Conservation (phyloP, 805 yeast genomes). For the Phaffomyces opuntiae region DNA sequence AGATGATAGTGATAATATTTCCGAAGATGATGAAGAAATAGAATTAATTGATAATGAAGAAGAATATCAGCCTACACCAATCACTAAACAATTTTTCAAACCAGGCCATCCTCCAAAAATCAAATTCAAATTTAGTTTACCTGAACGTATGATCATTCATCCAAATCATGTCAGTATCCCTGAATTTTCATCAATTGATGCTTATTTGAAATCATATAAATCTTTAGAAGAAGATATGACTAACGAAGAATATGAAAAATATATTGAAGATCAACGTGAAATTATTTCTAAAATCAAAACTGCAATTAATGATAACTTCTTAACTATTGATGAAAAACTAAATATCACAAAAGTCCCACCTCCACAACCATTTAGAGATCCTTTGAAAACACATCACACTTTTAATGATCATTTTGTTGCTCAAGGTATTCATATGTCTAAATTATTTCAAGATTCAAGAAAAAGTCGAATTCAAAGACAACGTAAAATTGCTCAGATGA, state of each 20-base stretch:
- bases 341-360: constrained; percentile 32
- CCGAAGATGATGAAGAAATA: constrained; percentile 2
- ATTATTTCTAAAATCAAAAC: constrained; percentile 37
- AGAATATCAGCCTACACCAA: constrained; percentile 10
- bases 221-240: constrained; percentile 56
- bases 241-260: constrained; percentile 52
- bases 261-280: constrained; percentile 44
- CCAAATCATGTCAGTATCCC: constrained; percentile 52
- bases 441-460: constrained; percentile 58
- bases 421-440: constrained; percentile 70
- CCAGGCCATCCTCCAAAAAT: constrained; percentile 15
- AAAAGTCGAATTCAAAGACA: constrained; percentile 60
- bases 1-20: constrained; percentile 4
- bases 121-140: constrained; percentile 28
- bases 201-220: constrained; percentile 47
- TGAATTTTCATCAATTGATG: constrained; percentile 32
- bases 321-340: constrained; percentile 39
- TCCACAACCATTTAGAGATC: constrained; percentile 39
- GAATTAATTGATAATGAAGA: constrained; percentile 6
- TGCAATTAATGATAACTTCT: constrained; percentile 38
- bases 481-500: constrained; percentile 68
- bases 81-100: background rate
- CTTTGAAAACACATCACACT: constrained; percentile 40
- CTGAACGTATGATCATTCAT: constrained; percentile 47
- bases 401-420: constrained; percentile 68